Evolutionary conservation across 352 stramenopile genomes (phyloP).

Genomic region (Elongisporangium undulatum): DNA sequence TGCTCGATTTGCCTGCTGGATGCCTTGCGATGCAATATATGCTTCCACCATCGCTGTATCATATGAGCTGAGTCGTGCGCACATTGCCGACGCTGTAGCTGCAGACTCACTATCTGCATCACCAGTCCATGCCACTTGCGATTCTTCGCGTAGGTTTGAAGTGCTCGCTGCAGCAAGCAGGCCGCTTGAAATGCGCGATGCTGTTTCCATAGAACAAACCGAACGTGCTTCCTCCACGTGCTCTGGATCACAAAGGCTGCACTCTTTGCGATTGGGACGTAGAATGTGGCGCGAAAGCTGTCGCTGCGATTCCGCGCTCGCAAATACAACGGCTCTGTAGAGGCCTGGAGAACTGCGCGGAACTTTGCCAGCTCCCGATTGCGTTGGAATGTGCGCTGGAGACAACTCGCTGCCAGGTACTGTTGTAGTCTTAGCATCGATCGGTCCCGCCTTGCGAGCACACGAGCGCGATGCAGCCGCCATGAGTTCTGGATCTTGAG

Average conservation of each 20-base stretch:
- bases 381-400: slow-evolving; percentile 43
- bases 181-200: neutral
- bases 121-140: slow-evolving; percentile 8
- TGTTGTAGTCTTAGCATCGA: slow-evolving; percentile 17
- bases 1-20: slow-evolving; percentile 14
- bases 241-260: slow-evolving; percentile 40
- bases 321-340: slow-evolving; percentile 44
- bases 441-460: slow-evolving; percentile 15
- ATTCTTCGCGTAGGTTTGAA: neutral
- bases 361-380: slow-evolving; percentile 23
- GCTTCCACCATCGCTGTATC: slow-evolving; percentile 14
- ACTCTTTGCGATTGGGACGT: slow-evolving; percentile 34
- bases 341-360: slow-evolving; percentile 21
- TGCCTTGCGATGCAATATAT: slow-evolving; percentile 4
- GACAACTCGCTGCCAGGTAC: slow-evolving; percentile 33
- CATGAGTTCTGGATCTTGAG: slow-evolving; percentile 35
- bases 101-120: neutral
- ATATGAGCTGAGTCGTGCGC: slow-evolving; percentile 1
- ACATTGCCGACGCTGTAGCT: neutral
- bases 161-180: slow-evolving; percentile 8
- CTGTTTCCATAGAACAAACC: slow-evolving; percentile 8
- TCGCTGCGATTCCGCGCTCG: slow-evolving; percentile 16
- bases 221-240: slow-evolving; percentile 36
- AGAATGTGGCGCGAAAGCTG: slow-evolving; percentile 26
- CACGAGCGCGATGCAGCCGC: slow-evolving; percentile 10